phyloP scores from a whole-genome alignment of 2,329 filamentous ascomycete species.

The Atkinsonella hypoxylon region DNA sequence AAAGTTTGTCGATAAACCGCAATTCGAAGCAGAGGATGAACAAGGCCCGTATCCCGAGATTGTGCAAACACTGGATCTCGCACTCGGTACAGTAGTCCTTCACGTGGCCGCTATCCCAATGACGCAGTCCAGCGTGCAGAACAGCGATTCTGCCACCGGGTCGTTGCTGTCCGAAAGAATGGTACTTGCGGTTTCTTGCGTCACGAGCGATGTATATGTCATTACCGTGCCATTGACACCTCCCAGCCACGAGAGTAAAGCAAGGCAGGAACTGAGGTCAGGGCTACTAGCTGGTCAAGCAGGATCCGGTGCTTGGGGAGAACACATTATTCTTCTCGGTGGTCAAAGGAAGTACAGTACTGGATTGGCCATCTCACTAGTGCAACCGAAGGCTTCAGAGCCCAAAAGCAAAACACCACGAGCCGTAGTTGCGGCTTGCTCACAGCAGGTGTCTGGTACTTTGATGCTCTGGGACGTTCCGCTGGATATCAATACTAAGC shows the following conservation, averaged over 20 bases:
- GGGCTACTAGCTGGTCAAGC: slow-evolving; percentile 40
- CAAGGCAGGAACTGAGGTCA: slow-evolving; percentile 37
- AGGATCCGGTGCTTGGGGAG: slow-evolving; percentile 52
- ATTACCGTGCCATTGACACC: slow-evolving; percentile 49
- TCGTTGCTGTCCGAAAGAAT: slow-evolving; percentile 43
- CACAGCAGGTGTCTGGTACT: slow-evolving; percentile 45
- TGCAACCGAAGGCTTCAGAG: slow-evolving; percentile 30
- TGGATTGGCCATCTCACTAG: slow-evolving; percentile 42
- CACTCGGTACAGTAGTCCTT: slow-evolving; percentile 41
- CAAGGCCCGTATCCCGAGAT: slow-evolving; percentile 42
- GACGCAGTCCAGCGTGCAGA: slow-evolving; percentile 34
- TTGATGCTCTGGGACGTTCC: slow-evolving; percentile 47
- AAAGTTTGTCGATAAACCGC: slow-evolving; percentile 39
- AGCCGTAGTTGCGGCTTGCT: slow-evolving; percentile 48
- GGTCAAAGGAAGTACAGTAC: slow-evolving; percentile 42
- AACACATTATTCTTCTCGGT: slow-evolving; percentile 40
- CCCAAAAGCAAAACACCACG: slow-evolving; percentile 23
- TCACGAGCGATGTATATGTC: slow-evolving; percentile 43
- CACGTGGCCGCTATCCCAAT: slow-evolving; percentile 45
- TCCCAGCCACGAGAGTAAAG: slow-evolving; percentile 47
- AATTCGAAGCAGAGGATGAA: slow-evolving; percentile 43
- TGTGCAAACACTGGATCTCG: slow-evolving; percentile 48
- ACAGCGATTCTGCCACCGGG: slow-evolving; percentile 32
- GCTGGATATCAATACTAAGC: slow-evolving; percentile 27
- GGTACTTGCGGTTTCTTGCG: slow-evolving; percentile 48